Evolutionary conservation across 306 rosid species (phyloP).

Genomic region (Macrotyloma uniflorum): DNA sequence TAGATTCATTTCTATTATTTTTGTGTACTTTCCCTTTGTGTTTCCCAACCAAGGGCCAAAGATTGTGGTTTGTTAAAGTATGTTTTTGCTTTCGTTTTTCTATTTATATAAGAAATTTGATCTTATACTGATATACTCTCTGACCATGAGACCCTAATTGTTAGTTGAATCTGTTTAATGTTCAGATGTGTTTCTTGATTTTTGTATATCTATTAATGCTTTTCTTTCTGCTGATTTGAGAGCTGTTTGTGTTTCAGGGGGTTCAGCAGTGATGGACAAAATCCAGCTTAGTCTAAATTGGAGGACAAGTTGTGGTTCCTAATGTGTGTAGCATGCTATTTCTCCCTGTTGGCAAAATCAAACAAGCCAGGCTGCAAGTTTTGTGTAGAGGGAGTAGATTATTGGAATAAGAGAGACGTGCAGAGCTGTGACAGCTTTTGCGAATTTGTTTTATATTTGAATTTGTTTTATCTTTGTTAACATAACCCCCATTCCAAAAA

Average conservation of each 20-base stretch:
- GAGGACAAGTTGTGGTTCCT: conserved; percentile 2
- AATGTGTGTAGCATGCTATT: neutral
- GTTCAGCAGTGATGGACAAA: conserved; percentile 2
- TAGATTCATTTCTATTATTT: conserved; percentile 35
- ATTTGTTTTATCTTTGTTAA: conserved; percentile 50
- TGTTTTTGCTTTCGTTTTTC: neutral
- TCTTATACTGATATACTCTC: conserved; percentile 13
- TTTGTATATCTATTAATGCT: neutral
- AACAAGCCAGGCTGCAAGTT: conserved; percentile 17
- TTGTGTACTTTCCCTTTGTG: neutral
- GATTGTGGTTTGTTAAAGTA: neutral
- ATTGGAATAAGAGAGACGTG: conserved; percentile 6
- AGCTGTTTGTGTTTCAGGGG: conserved; percentile 14
- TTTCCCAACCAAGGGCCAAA: conserved; percentile 3
- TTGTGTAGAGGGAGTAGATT: conserved; percentile 9
- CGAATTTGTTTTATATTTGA: conserved; percentile 45
- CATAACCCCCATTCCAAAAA: conserved; percentile 37
- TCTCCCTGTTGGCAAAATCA: neutral
- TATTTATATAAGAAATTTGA: neutral
- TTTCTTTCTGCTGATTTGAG: neutral
- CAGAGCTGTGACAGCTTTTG: conserved; percentile 42
- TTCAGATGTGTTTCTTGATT: conserved; percentile 11
- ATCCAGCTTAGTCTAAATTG: neutral
- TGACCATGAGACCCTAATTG: too few relatives aligned
- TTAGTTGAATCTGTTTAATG: conserved; percentile 17